Evolutionary conservation across 495 filamentous ascomycete species (phyloP).

Genomic region (Penicillium turbatum): DNA sequence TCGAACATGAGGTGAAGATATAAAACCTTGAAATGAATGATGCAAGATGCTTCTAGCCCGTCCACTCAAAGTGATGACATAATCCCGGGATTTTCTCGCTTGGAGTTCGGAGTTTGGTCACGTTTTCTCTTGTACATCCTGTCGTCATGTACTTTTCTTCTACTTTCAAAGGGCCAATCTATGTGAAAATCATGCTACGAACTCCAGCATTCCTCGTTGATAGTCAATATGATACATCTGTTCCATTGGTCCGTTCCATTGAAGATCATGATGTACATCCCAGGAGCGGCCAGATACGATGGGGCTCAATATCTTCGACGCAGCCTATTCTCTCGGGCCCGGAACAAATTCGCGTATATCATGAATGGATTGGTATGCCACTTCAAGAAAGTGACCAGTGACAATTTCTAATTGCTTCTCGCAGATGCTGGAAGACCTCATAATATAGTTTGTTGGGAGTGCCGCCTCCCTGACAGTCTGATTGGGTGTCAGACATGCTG

Average conservation of each 20-base stretch:
- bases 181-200: constrained; percentile 1
- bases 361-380: constrained; percentile 29
- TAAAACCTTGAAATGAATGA: constrained; percentile 1
- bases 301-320: constrained; percentile 7
- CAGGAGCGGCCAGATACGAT: constrained; percentile 1
- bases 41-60: background rate
- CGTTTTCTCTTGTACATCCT: constrained; percentile 3
- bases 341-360: constrained; percentile 26
- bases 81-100: background rate
- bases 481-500: constrained; percentile 33
- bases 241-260: constrained; percentile 5
- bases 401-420: background rate
- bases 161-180: background rate
- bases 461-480: constrained; percentile 26
- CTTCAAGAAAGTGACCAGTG: background rate
- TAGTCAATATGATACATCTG: background rate
- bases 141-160: constrained; percentile 7
- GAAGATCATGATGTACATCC: constrained; percentile 8
- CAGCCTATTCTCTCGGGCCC: constrained; percentile 10
- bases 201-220: background rate
- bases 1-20: background rate
- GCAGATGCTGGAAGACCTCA: constrained; percentile 30
- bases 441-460: constrained; percentile 31
- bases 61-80: background rate
- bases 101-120: background rate